Evolutionary conservation across 108 stramenopile genomes (phyloP).

Genomic region (Pseudonitzschia delicatissima): DNA sequence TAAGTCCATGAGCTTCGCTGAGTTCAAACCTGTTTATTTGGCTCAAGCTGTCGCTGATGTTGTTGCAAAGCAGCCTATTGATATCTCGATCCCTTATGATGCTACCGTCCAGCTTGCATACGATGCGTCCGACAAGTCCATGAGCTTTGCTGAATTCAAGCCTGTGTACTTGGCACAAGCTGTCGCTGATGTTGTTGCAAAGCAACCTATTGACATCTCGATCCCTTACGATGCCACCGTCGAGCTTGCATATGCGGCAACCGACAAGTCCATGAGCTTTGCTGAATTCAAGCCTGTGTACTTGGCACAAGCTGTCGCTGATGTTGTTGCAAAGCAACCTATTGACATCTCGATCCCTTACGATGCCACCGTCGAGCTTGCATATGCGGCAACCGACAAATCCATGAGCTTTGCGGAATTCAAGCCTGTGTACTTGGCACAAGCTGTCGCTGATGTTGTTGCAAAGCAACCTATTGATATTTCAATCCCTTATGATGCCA

Average conservation of each 20-base stretch:
- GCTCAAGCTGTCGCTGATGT: conserved; percentile 38
- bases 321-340: conserved; percentile 33
- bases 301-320: conserved; percentile 25
- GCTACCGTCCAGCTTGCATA: conserved; percentile 42
- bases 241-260: conserved; percentile 34
- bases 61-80: conserved; percentile 33
- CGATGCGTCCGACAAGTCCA: conserved; percentile 37
- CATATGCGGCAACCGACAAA: conserved; percentile 39
- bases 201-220: conserved; percentile 30
- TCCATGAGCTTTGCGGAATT: conserved; percentile 39
- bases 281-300: conserved; percentile 30
- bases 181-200: conserved; percentile 33
- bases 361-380: conserved; percentile 38
- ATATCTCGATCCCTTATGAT: conserved; percentile 44
- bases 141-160: conserved; percentile 39
- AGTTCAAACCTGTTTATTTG: conserved; percentile 34
- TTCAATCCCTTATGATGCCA: conserved; percentile 42
- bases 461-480: conserved; percentile 42
- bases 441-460: conserved; percentile 31
- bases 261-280: conserved; percentile 31
- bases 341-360: conserved; percentile 41
- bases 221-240: conserved; percentile 41
- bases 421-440: conserved; percentile 37
- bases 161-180: conserved; percentile 34
- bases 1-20: conserved; percentile 33